Evolutionary conservation across 2,329 filamentous ascomycete species (phyloP), one percentile per base, ranked within the genome.

Genomic region (Ophiostoma sp.): DNA sequence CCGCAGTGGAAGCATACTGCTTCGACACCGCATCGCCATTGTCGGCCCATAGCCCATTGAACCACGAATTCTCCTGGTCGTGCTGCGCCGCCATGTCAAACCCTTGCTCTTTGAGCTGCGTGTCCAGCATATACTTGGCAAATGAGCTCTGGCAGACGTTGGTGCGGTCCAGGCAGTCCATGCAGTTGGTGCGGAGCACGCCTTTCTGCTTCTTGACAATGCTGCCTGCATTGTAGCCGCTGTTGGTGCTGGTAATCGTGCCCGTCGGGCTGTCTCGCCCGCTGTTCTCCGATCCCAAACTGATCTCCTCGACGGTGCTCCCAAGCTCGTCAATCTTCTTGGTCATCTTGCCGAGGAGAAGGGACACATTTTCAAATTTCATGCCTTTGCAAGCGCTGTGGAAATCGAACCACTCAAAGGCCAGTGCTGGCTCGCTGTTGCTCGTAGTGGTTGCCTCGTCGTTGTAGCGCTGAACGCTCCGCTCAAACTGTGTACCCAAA

Each of bases 351-450:
- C 92, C 85, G 68, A 99, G 84, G 1, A 99, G 84, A 36, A 90
- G 83, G 70, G 89, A 90, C 15, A 98, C 94, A 71, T 98, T 98
- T 76, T 98, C 94, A 76, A 98, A 99, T 75, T 93, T 96, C 94
- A 99, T 97, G 0, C 95, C 95, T 20, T 93, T 90, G 76, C 95
- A 98, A 36, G 91, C 91, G 23, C 88, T 85, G 78, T 98, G 95
- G 76, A 99, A 99, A 77, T 99, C 95, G 75, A 98, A 99, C 95
- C 95, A 99, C 77, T 97, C 92, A 76, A 96, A 96, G 0, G 83
- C 85, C 15, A 95, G 80, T 23, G 69, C 52, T 11, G 82, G 78
- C 8, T 78, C 75, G 1, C 73, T 74, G 1, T 79, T 20, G 73
- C 10, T 15, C 11, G 77, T 31, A 4, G 83, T 82, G 10, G 7